A percentile compares a stretch with the other conserved stretches of the same genome.
phyloP scores from a whole-genome alignment of 768 basidiomycete genomes.

The Suillus variegatus region DNA sequence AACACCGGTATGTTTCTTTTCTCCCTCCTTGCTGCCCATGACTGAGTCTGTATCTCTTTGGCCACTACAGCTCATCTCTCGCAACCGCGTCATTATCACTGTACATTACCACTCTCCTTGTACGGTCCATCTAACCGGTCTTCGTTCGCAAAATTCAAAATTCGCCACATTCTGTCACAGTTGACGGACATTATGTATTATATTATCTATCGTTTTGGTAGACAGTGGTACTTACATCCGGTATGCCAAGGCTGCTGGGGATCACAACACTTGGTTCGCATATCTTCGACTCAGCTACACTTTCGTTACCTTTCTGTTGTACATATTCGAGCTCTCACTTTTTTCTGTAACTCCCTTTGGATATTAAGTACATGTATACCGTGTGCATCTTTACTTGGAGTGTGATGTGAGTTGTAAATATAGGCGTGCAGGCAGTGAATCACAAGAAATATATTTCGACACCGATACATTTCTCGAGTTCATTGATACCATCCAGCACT shows the following conservation, averaged over 20 bases:
- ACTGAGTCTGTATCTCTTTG: not conserved
- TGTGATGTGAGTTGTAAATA: not conserved
- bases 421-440: not conserved
- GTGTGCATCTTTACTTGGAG: not conserved
- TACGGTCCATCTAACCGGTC: not conserved
- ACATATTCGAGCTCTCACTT: not conserved
- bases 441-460: not conserved
- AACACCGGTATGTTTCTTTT: not conserved
- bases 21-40: not conserved
- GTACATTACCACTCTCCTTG: not conserved
- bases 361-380: not conserved
- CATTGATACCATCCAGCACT: not conserved
- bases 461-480: not conserved
- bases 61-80: not conserved
- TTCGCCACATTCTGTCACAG: not conserved
- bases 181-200: not conserved
- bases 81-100: not conserved
- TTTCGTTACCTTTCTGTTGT: not conserved
- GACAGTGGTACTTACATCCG: conserved; percentile 1
- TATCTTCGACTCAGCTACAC: not conserved
- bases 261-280: not conserved
- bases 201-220: not conserved
- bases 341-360: not conserved
- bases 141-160: not conserved
- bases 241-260: not conserved